Evolutionary conservation across 352 stramenopile genomes (phyloP), one percentile per base, ranked within the genome.

Genomic region (Phytophthora lateralis): DNA sequence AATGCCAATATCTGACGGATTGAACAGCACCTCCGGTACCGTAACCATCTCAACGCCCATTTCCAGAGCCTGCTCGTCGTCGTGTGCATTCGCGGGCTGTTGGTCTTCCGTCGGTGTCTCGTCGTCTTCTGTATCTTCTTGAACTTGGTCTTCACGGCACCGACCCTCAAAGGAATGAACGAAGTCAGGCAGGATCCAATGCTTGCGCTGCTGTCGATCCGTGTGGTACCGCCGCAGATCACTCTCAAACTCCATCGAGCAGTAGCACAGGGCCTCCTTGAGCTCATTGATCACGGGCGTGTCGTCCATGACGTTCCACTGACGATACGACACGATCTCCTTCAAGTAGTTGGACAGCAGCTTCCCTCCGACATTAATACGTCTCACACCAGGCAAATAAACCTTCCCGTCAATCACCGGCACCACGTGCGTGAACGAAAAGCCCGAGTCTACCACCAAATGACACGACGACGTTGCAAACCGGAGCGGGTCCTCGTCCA

Each of bases 311-410:
- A 99, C 89, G 65, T 99, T 98, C 75, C 87, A 98, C 65, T 99
- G 96, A 11, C 96, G 82, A 63, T 97, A 99, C 10, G 90, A 98
- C 8, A 98, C 83, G 44, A 97, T 84, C 75, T 99, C 96, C 63
- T 98, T 98, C 5, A 98, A 72, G 63, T 98, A 98, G 74, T 99
- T 98, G 2, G 96, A 98, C 54, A 99, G 74, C 48, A 99, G 67
- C 59, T 98, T 98, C 18, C 96, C 97, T 29, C 97, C 96, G 18
- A 99, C 85, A 68, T 98, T 95, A 38, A 99, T 75, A 0, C 83
- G 73, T 58, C 75, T 88, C 41, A 92, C 82, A 34, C 72, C 78
- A 0, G 69, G 58, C 14, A 64, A 63, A 46, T 65, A 87, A 53
- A 71, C 80, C 14, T 71, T 71, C 3, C 80, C 79, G 39, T 93